These are phyloP conservation scores for Leersia perrieri DNA, from an alignment of 176 grass and related monocot genomes.

Conservation along the genomic window DNA sequence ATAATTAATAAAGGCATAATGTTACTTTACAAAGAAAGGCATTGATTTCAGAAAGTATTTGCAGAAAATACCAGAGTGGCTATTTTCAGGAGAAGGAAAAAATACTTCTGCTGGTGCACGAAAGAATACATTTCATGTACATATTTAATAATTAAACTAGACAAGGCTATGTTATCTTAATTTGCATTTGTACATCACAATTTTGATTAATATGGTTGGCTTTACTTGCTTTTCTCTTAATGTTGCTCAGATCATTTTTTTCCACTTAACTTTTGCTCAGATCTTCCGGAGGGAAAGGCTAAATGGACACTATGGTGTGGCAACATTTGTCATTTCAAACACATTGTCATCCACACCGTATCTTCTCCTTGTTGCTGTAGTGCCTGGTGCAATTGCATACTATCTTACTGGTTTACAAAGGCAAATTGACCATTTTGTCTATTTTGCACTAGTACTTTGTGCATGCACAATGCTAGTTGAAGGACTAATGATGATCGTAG, in stretches of 20 bases:
- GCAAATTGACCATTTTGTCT: conserved; percentile 39
- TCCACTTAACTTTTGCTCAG: not conserved
- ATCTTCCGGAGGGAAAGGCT: conserved; percentile 52
- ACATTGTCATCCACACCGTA: conserved; percentile 49
- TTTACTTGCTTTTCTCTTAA: too few relatives aligned
- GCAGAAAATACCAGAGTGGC: too few relatives aligned
- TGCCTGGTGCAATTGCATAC: conserved; percentile 53
- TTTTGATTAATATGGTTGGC: not conserved
- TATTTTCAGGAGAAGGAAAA: too few relatives aligned
- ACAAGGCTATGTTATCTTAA: not conserved
- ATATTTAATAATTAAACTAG: not conserved
- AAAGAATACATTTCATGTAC: not conserved
- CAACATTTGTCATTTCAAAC: conserved; percentile 47
- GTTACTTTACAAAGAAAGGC: too few relatives aligned
- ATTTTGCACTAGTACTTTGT: conserved; percentile 35
- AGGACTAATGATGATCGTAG: conserved; percentile 64
- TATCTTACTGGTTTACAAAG: conserved; percentile 40
- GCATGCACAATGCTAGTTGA: conserved; percentile 51
- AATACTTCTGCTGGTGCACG: too few relatives aligned
- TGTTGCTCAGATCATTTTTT: not conserved
- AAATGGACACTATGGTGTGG: conserved; percentile 53
- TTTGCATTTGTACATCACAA: not conserved
- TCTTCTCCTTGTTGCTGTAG: conserved; percentile 32
- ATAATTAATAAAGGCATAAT: too few relatives aligned
- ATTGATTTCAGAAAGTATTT: too few relatives aligned